Base-by-base conservation (phyloP, 148 eudicot genomes). In the Agrostemma githago region DNA sequence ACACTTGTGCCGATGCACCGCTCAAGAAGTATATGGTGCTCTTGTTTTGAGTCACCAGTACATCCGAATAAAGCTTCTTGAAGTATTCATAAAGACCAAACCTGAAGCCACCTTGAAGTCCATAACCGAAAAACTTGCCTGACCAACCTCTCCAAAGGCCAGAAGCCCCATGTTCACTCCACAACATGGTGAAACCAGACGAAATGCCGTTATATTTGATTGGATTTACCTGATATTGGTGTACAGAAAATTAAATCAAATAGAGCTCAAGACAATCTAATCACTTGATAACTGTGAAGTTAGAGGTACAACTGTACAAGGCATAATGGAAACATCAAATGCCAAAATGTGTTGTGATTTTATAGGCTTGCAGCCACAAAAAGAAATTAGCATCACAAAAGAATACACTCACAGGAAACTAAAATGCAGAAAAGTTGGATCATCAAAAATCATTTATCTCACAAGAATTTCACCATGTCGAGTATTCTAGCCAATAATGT, bases 71-170 rank as follows among this genome's bases (percentile, higher is more conserved):
- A 64, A 87, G 64, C 82, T 82, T 89, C 89, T 91, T 94, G 75
- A 94, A 94, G 78, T 89, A 94, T 74, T 94, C 98, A 77, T 94
- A 94, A 7, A 94, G 85, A 77, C 98, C 98, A 81, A 88, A 94
- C 79, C 82, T 91, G 83, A 78, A 89, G 60, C 97, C 98, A 10
- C 98, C 98, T 76, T 94, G 97, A 74, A 91, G 73, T 68, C 98
- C 98, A 75, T 94, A 94, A 26, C 98, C 98, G 73, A 91, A 87
- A 63, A 94, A 87, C 80, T 94, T 94, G 57, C 93, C 93, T 68
- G 96, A 89, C 97, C 98, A 94, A 66, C 97, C 98, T 88, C 98
- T 91, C 97, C 97, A 88, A 79, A 94, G 88, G 77, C 95, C 84
- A 69, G 89, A 84, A 53, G 88, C 83, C 54, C 97, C 97, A 72